Base-by-base conservation (phyloP, 352 stramenopile genomes). In the Nothophytophthora sp. region DNA sequence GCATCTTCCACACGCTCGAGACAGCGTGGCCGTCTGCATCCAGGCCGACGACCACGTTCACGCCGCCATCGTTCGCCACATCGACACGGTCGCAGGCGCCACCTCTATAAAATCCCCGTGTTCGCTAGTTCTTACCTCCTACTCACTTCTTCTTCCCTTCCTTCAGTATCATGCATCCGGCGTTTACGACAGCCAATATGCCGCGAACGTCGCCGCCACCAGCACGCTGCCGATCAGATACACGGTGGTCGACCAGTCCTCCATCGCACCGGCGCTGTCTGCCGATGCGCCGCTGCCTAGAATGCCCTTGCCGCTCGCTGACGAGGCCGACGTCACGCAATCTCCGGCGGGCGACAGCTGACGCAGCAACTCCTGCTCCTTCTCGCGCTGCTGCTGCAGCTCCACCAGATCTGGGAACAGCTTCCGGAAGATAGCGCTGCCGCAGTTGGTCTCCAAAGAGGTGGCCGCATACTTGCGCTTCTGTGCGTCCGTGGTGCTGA, bases 331-430 rank as follows among this genome's bases (percentile, higher is more conserved):
- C 13, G 51, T 23, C 5, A 16, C 25, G 11, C 36, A 37, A 3
- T 66, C 55, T 13, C 36, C 54, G 3, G 18, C 40, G 13, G 60
- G 38, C 11, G 50, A 35, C 16, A 77, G 49, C 50, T 77, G 67
- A 23, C 54, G 56, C 23, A 73, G 42, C 12, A 76, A 67, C 27
- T 70, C 65, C 30, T 78, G 55, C 23, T 83, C 72, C 22, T 74
- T 68, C 20, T 81, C 64, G 15, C 72, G 72, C 36, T 82, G 45
- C 30, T 79, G 62, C 37, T 96, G 73, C 34, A 95, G 58, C 36
- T 82, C 76, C 27, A 97, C 86, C 12, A 97, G 73, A 19, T 98
- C 81, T 0, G 91, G 88, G 43, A 98, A 98, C 6, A 97, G 58
- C 60, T 88, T 84, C 38, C 83, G 63, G 54, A 98, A 98, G 0